phyloP scores from a whole-genome alignment of 1,139 yeast genomes.

The Diutina catenulata region DNA sequence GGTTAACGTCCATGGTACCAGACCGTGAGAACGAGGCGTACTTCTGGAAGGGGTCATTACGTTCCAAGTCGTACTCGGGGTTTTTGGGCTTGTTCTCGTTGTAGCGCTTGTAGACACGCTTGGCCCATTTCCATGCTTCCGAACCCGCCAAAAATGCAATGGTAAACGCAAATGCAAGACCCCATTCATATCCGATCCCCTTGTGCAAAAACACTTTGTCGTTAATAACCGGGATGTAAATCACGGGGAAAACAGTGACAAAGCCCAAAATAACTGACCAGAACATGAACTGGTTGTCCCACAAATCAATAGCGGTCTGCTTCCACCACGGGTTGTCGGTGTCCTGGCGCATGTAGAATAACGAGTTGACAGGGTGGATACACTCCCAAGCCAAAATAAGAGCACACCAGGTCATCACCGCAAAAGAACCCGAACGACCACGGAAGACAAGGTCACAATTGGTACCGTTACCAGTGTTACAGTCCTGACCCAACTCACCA shows the following conservation, averaged over 20 bases:
- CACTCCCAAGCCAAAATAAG: slow-evolving; percentile 86
- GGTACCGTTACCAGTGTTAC: slow-evolving; percentile 11
- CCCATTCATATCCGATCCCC: slow-evolving; percentile 79
- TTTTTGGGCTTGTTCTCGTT: slow-evolving; percentile 24
- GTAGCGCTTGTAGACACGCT: slow-evolving; percentile 44
- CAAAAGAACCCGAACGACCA: slow-evolving; percentile 76
- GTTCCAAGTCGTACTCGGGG: slow-evolving; percentile 52
- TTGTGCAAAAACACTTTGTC: slow-evolving; percentile 64
- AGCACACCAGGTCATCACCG: slow-evolving; percentile 86
- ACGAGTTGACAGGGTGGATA: slow-evolving; percentile 61
- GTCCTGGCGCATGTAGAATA: slow-evolving; percentile 67
- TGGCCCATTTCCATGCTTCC: slow-evolving; percentile 58
- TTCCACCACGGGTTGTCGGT: slow-evolving; percentile 49
- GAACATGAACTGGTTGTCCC: slow-evolving; percentile 69
- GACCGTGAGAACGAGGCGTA: slow-evolving; percentile 47
- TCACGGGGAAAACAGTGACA: slow-evolving; percentile 65
- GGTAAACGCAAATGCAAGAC: slow-evolving; percentile 56
- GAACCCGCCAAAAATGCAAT: slow-evolving; percentile 46
- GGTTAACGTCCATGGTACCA: slow-evolving; percentile 19
- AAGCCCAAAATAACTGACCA: slow-evolving; percentile 76
- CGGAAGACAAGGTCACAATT: slow-evolving; percentile 56
- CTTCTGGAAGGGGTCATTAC: slow-evolving; percentile 50
- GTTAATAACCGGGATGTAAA: slow-evolving; percentile 83
- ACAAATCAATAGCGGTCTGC: slow-evolving; percentile 46
- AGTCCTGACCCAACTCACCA: slow-evolving; percentile 20